phyloP scores from a whole-genome alignment of 179 eudicot genomes.

The Corrigiola litoralis region DNA sequence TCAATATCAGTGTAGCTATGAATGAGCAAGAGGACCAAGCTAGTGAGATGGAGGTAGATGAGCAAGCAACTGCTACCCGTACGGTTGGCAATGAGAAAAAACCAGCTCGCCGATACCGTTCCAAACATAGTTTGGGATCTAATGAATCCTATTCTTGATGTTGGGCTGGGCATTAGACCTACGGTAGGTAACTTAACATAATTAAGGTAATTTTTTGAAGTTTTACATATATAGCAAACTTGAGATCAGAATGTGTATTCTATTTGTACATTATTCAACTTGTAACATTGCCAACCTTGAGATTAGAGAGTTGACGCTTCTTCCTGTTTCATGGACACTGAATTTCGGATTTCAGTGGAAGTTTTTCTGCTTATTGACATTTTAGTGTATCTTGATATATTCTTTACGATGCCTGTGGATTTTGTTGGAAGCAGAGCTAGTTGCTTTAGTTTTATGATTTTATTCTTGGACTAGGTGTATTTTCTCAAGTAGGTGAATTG shows the following conservation, averaged over 20 bases:
- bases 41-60: conserved; percentile 74
- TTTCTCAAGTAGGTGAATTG: no score
- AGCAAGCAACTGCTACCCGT: conserved; percentile 21
- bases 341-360: no score
- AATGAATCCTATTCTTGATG: conserved; percentile 33
- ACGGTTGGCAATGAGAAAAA: conserved; percentile 24
- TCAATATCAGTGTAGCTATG: conserved; percentile 30
- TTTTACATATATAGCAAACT: neutral
- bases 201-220: neutral
- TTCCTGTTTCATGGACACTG: no score
- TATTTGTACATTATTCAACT: no score
- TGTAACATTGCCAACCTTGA: no score
- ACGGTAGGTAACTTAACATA: neutral
- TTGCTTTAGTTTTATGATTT: no score
- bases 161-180: neutral
- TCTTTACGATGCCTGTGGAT: no score
- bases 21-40: conserved; percentile 28
- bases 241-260: neutral
- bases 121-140: conserved; percentile 25
- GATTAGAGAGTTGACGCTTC: no score
- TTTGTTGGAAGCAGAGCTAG: no score
- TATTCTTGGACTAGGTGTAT: no score
- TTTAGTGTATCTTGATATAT: no score
- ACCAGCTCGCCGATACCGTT: conserved; percentile 53
- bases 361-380: no score